Conservation (phyloP, 345 rosid species). For the Eucalyptus globulus region DNA sequence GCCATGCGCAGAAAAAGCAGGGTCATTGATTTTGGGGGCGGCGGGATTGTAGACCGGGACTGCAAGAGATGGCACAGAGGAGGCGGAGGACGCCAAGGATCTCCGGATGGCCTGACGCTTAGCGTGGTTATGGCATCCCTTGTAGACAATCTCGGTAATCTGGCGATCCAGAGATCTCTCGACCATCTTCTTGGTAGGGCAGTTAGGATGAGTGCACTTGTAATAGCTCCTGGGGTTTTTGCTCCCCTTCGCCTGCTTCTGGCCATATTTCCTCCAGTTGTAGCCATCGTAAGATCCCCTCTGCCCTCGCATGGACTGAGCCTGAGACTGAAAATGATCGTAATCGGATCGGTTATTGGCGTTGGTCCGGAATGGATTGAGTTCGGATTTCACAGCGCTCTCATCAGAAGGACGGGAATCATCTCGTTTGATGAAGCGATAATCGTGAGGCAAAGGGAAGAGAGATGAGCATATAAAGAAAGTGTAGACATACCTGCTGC, state of each 20-base stretch:
- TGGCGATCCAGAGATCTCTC: constrained; percentile 79
- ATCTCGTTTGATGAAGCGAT: no score
- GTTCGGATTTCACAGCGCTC: no score
- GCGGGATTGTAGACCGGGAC: background rate
- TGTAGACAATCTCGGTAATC: constrained; percentile 63
- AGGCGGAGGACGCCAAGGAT: constrained; percentile 21
- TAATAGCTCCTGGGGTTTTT: constrained; percentile 87
- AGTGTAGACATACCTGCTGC: background rate
- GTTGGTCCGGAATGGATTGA: no score
- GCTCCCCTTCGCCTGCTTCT: constrained; percentile 86
- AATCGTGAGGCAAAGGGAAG: background rate
- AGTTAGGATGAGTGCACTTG: constrained; percentile 70
- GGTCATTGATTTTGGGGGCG: constrained; percentile 20
- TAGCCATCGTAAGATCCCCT: constrained; percentile 39
- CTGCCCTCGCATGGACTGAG: background rate
- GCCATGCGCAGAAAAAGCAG: constrained; percentile 12
- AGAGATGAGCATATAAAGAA: background rate
- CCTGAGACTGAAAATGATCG: constrained; percentile 15
- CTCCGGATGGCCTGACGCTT: constrained; percentile 50
- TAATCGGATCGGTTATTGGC: constrained; percentile 4
- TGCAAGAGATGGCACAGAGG: background rate
- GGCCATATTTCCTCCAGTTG: constrained; percentile 31
- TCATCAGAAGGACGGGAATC: no score
- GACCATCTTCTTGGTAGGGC: constrained; percentile 81
- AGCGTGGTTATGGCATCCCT: constrained; percentile 79